These are phyloP conservation scores for Scutellaria minor DNA, from an alignment of 257 asterid genomes.

Conservation along the genomic window DNA sequence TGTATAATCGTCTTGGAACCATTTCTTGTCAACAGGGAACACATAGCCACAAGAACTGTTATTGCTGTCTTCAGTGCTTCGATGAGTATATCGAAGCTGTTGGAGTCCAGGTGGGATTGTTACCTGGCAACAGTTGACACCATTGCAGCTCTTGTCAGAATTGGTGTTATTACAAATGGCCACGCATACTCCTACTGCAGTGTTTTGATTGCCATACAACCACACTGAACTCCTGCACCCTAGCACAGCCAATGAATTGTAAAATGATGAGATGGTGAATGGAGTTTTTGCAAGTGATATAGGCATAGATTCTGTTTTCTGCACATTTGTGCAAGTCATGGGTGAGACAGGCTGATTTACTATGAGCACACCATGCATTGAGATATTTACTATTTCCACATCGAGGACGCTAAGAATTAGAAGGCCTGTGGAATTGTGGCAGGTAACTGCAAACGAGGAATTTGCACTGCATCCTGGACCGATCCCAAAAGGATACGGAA, in stretches of 20 bases:
- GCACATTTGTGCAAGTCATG: constrained; percentile 27
- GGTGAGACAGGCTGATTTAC: constrained; percentile 39
- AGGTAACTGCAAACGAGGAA: constrained; percentile 38
- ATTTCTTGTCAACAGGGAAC: constrained; percentile 29
- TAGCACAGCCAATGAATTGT: constrained; percentile 37
- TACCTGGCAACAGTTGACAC: constrained; percentile 44
- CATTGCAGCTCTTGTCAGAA: constrained; percentile 32
- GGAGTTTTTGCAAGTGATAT: constrained; percentile 34
- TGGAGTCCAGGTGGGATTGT: constrained; percentile 28
- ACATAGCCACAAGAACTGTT: constrained; percentile 37
- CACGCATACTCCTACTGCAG: constrained; percentile 27
- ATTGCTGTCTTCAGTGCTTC: neutral
- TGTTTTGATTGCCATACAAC: constrained; percentile 1
- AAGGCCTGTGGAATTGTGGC: constrained; percentile 29
- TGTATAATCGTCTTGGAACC: constrained; percentile 34
- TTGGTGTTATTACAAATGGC: constrained; percentile 32
- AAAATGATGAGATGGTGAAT: constrained; percentile 35
- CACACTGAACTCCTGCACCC: constrained; percentile 38
- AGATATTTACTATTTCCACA: constrained; percentile 30
- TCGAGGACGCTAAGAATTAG: constrained; percentile 40
- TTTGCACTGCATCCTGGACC: constrained; percentile 38
- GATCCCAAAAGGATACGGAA: constrained; percentile 53
- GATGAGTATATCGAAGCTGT: constrained; percentile 10
- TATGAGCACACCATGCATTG: constrained; percentile 21
- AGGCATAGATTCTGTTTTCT: neutral